Evolutionary conservation across 2,329 filamentous ascomycete species (phyloP).

Genomic region (Cladosporium sp.): DNA sequence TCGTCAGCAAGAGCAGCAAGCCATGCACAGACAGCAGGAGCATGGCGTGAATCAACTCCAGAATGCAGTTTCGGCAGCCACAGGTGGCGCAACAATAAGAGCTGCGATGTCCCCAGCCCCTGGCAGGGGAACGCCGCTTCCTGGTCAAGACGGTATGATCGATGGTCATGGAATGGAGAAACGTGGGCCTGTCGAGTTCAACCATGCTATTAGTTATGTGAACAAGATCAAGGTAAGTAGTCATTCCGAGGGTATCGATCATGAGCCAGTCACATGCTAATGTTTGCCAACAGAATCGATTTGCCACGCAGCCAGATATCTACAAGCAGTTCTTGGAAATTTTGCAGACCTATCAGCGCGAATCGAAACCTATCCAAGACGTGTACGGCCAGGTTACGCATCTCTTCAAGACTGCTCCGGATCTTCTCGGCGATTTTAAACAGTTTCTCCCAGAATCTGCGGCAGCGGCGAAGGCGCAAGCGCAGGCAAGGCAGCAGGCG

Average conservation of each 20-base stretch:
- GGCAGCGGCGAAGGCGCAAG: conserved; percentile 59
- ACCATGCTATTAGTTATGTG: conserved; percentile 98
- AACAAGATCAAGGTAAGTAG: conserved; percentile 93
- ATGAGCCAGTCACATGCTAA: neutral
- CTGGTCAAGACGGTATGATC: conserved; percentile 45
- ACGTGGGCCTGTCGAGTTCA: conserved; percentile 93
- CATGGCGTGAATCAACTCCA: conserved; percentile 63
- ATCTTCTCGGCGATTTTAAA: conserved; percentile 96
- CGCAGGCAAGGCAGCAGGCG: conserved; percentile 54
- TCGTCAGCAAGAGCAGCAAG: conserved; percentile 29
- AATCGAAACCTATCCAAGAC: conserved; percentile 97
- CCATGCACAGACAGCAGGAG: conserved; percentile 59
- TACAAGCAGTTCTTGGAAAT: conserved; percentile 99
- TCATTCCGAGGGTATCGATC: neutral
- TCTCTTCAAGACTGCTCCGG: conserved; percentile 86
- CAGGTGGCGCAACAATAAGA: conserved; percentile 45
- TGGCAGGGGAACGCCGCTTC: conserved; percentile 46
- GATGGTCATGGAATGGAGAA: conserved; percentile 64
- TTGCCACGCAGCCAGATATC: conserved; percentile 92
- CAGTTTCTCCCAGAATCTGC: conserved; percentile 94
- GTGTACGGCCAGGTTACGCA: conserved; percentile 96
- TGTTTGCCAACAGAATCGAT: conserved; percentile 71
- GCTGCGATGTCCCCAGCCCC: conserved; percentile 48
- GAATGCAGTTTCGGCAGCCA: conserved; percentile 57
- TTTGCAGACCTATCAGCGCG: conserved; percentile 93